These are phyloP conservation scores for Stephania yunnanensis DNA, from an alignment of 164 flowering plant genomes.

Conservation along the genomic window DNA sequence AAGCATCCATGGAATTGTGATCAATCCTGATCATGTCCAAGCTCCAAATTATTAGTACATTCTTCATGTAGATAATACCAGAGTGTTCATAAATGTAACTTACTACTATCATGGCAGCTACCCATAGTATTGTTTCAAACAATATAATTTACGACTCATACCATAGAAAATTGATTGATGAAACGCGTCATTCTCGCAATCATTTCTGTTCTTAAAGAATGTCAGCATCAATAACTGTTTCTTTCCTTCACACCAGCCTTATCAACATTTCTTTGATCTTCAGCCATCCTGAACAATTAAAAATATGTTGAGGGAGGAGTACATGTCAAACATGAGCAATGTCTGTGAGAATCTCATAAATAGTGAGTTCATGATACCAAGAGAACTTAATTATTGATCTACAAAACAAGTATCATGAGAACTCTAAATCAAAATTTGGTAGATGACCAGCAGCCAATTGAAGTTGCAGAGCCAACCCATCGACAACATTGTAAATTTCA, in stretches of 20 bases:
- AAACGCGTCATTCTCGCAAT: neutral
- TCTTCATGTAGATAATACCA: neutral
- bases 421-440: slow-evolving; percentile 13
- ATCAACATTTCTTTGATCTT: neutral
- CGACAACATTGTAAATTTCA: slow-evolving; percentile 27
- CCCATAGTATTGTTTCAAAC: neutral
- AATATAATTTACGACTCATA: neutral
- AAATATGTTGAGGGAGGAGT: neutral
- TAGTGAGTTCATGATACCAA: neutral
- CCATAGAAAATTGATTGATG: neutral
- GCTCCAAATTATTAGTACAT: neutral
- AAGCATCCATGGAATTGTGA: slow-evolving; percentile 47
- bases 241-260: neutral
- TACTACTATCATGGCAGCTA: neutral
- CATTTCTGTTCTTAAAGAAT: neutral
- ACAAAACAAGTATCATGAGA: neutral
- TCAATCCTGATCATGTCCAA: slow-evolving; percentile 41
- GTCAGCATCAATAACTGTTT: neutral
- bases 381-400: neutral
- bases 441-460: slow-evolving; percentile 11
- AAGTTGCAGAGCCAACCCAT: slow-evolving; percentile 28
- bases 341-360: neutral
- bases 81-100: neutral
- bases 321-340: neutral
- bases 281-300: neutral